Base-by-base conservation (phyloP, 495 filamentous ascomycete genomes). In the Penicillium cosmopolitanum region DNA sequence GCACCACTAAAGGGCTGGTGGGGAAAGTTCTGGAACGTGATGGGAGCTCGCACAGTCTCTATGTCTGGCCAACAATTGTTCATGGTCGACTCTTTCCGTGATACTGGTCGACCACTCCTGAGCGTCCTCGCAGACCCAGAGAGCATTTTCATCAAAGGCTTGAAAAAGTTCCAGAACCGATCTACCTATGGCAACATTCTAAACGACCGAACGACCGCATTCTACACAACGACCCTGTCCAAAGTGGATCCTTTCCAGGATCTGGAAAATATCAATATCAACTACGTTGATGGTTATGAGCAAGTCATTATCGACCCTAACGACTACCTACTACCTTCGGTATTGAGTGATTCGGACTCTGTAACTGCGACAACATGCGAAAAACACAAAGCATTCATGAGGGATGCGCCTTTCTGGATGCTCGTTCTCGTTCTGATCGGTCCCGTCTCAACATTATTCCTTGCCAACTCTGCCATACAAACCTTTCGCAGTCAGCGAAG, bases 41-140 rank as follows among this genome's bases (percentile, higher is more conserved):
- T 98, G 13, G 94, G 92, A 40, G 85, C 91, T 7, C 78, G 86
- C 11, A 89, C 86, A 0, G 73, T 97, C 18, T 94, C 89, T 46
- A 81, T 81, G 60, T 96, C 92, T 2, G 95, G 93, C 8, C 80
- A 88, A 40, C 95, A 98, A 67, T 78, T 98, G 23, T 98, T 96
- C 70, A 83, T 85, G 66, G 87, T 92, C 51, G 95, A 98, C 73
- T 78, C 83, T 25, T 97, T 96, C 72, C 85, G 92, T 18, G 85
- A 90, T 57, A 95, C 90, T 1, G 87, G 85, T 2, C 84, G 87
- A 28, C 92, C 93, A 1, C 74, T 98, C 31, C 83, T 97, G 43
- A 82, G 87, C 28, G 78, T 97, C 42, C 80, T 98, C 16, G 89
- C 94, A 11, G 93, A 97, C 58, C 88, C 87, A 5, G 82, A 87